phyloP scores from a whole-genome alignment of 106 monocot genomes.

The Posidonia australis region DNA sequence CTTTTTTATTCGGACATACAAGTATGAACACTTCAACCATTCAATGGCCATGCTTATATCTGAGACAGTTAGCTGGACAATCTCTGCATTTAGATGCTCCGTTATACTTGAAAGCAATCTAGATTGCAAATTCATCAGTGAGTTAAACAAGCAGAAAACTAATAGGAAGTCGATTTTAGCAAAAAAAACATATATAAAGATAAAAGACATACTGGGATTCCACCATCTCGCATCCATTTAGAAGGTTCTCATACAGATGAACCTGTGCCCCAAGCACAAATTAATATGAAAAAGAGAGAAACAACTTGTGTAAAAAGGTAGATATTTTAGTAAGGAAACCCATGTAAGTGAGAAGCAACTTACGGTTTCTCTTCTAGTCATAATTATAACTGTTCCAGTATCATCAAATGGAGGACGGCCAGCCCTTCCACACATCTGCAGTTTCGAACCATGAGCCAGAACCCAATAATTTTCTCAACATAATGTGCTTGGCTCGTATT shows the following conservation, averaged over 20 bases:
- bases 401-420: conserved; percentile 98
- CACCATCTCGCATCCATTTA: conserved; percentile 98
- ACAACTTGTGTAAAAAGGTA: background rate
- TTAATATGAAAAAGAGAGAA: background rate
- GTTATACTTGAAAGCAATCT: conserved; percentile 76
- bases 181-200: conserved; percentile 1
- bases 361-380: conserved; percentile 96
- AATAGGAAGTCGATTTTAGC: background rate
- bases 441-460: background rate
- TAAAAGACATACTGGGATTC: conserved; percentile 80
- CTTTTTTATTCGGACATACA: conserved; percentile 94
- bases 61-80: conserved; percentile 77
- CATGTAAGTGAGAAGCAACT: conserved; percentile 6
- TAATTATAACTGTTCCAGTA: conserved; percentile 80
- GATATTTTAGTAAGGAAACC: background rate
- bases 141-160: background rate
- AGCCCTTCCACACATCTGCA: conserved; percentile 97
- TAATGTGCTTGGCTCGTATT: background rate
- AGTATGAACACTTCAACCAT: conserved; percentile 90
- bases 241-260: conserved; percentile 89
- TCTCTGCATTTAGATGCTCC: conserved; percentile 94
- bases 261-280: conserved; percentile 35
- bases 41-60: conserved; percentile 90
- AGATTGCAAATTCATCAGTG: background rate
- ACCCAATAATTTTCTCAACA: background rate